phyloP scores from a whole-genome alignment of 179 eudicot species.

The Actinidia arguta region DNA sequence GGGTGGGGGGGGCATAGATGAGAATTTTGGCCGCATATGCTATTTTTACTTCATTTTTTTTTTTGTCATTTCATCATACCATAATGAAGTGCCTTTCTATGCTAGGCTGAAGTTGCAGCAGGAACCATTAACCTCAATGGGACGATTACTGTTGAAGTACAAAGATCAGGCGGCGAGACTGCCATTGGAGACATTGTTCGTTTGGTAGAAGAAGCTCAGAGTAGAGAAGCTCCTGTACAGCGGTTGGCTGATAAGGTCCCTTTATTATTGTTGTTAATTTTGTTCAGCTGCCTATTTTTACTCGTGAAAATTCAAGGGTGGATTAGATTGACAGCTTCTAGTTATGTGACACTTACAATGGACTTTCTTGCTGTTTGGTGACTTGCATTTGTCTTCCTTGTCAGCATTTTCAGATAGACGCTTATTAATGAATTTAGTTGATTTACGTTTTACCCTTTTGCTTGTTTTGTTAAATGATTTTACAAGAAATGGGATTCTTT shows the following conservation, averaged over 20 bases:
- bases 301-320: neutral
- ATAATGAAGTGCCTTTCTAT: slow-evolving; percentile 13
- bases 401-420: neutral
- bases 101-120: slow-evolving; percentile 91
- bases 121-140: slow-evolving; percentile 98
- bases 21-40: neutral
- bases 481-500: neutral
- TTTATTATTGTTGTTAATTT: neutral
- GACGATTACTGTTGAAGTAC: slow-evolving; percentile 89
- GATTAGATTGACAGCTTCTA: neutral
- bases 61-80: neutral
- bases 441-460: neutral
- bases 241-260: slow-evolving; percentile 89
- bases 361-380: neutral
- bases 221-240: slow-evolving; percentile 99
- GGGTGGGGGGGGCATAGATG: too few relatives aligned
- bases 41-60: neutral
- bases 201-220: slow-evolving; percentile 96
- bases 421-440: neutral
- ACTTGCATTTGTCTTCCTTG: neutral
- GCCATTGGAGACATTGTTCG: slow-evolving; percentile 96
- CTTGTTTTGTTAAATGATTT: too few relatives aligned
- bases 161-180: slow-evolving; percentile 93
- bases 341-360: neutral
- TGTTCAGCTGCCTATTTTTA: neutral